Evolutionary conservation across 768 basidiomycete species (phyloP).

Genomic region (Agrocybe chaxingu): DNA sequence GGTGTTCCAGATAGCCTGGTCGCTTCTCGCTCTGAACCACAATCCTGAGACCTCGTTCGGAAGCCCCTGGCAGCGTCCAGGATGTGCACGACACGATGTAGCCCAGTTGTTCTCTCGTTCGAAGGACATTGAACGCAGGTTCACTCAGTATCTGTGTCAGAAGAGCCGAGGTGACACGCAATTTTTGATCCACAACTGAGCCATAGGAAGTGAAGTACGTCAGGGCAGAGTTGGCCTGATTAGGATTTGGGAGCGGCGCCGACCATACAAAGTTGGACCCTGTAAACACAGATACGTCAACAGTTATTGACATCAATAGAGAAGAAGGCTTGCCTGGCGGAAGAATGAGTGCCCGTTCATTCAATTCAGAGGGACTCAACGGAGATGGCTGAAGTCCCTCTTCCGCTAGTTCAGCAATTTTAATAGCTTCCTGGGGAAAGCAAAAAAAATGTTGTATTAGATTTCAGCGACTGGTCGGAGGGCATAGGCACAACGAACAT

Average conservation of each 20-base stretch:
- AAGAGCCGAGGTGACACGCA: slow-evolving; percentile 67
- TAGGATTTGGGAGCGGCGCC: slow-evolving; percentile 68
- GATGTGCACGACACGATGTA: slow-evolving; percentile 75
- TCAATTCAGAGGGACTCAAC: slow-evolving; percentile 52
- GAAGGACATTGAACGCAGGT: slow-evolving; percentile 85
- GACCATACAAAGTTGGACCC: slow-evolving; percentile 71
- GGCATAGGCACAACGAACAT: slow-evolving; percentile 45
- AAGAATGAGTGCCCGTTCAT: slow-evolving; percentile 59
- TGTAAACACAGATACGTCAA: slow-evolving; percentile 24
- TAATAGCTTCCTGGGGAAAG: slow-evolving; percentile 53
- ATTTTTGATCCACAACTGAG: slow-evolving; percentile 53
- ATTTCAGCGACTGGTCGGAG: neutral
- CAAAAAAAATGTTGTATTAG: slow-evolving; percentile 5
- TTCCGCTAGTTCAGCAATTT: slow-evolving; percentile 71
- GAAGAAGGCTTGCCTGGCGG: slow-evolving; percentile 50
- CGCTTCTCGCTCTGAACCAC: slow-evolving; percentile 86
- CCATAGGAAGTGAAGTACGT: slow-evolving; percentile 87
- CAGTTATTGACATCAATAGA: neutral
- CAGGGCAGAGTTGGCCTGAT: slow-evolving; percentile 84
- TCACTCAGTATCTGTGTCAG: slow-evolving; percentile 86
- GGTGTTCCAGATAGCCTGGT: slow-evolving; percentile 76
- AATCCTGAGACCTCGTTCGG: slow-evolving; percentile 74
- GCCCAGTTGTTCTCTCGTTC: slow-evolving; percentile 94
- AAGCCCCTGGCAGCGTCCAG: slow-evolving; percentile 59
- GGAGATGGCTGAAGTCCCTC: slow-evolving; percentile 53